These are phyloP conservation scores for Penstemon newberryi DNA, from an alignment of 257 asterid genomes.

Conservation along the genomic window DNA sequence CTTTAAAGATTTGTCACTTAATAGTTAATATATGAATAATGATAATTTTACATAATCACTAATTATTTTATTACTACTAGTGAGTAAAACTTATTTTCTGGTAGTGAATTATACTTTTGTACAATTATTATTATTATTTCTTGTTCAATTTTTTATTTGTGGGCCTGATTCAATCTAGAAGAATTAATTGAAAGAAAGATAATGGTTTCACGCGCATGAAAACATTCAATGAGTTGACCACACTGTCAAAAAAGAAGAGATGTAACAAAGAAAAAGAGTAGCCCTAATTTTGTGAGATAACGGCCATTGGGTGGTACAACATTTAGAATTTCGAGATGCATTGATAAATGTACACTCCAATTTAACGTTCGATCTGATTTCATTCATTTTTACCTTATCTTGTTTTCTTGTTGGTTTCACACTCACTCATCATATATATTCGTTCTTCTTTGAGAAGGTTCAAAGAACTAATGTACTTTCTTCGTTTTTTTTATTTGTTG, in stretches of 20 bases:
- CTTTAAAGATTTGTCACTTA: no score
- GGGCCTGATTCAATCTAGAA: no score
- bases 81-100: no score
- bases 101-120: no score
- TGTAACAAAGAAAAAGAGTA: background rate
- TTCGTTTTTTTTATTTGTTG: no score
- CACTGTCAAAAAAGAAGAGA: conserved; percentile 15
- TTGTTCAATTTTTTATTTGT: no score
- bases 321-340: conserved; percentile 50
- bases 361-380: conserved; percentile 18
- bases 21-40: no score
- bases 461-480: no score
- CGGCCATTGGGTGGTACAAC: conserved; percentile 31
- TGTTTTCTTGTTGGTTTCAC: background rate
- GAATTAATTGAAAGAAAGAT: no score
- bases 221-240: conserved; percentile 33
- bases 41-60: no score
- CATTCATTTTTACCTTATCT: background rate
- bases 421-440: background rate
- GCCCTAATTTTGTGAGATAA: conserved; percentile 12
- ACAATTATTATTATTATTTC: no score
- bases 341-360: conserved; percentile 33
- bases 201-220: conserved; percentile 24
- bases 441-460: conserved; percentile 14
- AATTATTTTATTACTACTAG: no score